Percentiles rank a stretch among this genome's conserved stretches.
phyloP scores from a whole-genome alignment of 345 rosid species.

The Salix koriyanagi region DNA sequence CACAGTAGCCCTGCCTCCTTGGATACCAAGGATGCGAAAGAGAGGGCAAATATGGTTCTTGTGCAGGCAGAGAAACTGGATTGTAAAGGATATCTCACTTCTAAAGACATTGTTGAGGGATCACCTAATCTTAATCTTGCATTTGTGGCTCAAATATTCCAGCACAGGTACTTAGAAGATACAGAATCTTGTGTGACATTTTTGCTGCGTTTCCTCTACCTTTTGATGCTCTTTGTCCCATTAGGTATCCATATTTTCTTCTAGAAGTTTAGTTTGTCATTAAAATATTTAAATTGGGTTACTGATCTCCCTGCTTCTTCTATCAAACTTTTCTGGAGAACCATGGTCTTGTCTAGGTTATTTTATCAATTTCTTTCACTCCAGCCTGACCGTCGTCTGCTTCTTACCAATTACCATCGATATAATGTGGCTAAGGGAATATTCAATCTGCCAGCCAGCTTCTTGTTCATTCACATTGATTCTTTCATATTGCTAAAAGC shows the following conservation, averaged over 20 bases:
- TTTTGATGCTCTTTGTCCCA: background rate
- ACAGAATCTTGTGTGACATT: background rate
- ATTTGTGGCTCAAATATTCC: conserved; percentile 95
- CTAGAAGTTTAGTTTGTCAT: background rate
- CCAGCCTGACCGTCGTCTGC: no score
- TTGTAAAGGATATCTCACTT: conserved; percentile 80
- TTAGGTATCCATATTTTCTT: background rate
- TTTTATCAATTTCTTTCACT: no score
- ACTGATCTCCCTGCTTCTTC: no score
- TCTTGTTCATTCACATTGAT: background rate
- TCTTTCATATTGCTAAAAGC: background rate
- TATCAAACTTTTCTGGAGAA: no score
- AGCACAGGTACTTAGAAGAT: conserved; percentile 56
- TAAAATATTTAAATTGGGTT: no score
- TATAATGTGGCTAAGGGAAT: no score
- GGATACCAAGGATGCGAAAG: conserved; percentile 54
- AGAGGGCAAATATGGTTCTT: conserved; percentile 77
- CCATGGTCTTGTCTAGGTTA: no score
- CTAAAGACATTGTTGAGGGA: conserved; percentile 91
- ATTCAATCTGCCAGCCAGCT: no score
- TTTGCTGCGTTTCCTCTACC: background rate
- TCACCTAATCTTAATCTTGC: conserved; percentile 96
- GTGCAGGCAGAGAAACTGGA: conserved; percentile 95
- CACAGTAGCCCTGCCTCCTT: conserved; percentile 48
- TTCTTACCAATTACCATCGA: no score